Base-by-base conservation (phyloP, 2,329 filamentous ascomycete species). In the Apiospora kogelbergensis region DNA sequence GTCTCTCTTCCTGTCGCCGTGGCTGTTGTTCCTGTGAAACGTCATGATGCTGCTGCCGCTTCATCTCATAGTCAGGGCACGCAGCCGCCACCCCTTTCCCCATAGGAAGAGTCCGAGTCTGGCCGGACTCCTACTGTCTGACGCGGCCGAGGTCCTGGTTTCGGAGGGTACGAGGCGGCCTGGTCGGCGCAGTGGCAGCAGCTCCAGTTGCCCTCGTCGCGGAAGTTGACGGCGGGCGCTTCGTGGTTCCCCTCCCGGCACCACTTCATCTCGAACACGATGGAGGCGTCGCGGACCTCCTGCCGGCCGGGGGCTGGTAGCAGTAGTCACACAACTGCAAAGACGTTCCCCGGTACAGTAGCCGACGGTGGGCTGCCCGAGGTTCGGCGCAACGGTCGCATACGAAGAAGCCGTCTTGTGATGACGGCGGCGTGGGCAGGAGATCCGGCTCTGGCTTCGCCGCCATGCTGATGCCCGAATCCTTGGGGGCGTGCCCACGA, bases 261-360 rank as follows among this genome's bases (percentile, higher is more conserved):
- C 37, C 40, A 65, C 24, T 44, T 42, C 63, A 65, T 44, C 63
- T 65, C 53, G 30, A 60, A 60, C 17, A 60, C 9, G 53, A 60
- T 60, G 17, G 53, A 60, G 63, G 40, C 41, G 10, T 65, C 63
- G 63, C 63, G 63, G 37, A 24, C 24, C 6, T 65, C 41, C 22
- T 17, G 24, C 24, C n/a, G 22, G n/a, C 24, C 11, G n/a, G 13
- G 37, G 40, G 63, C 37, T 40, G 41, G 20, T 20, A 44, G 26
- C 37, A 65, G 20, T 42, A 44, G 37, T 44, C 37, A 37, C 63
- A 65, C 20, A 44, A 6, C 11, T 57, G 24, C 10, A 17, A 9
- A 65, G 11, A 17, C 30, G 37, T 42, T 6, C 17, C 13, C 40
- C 6, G 37, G 24, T 26, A 65, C 7, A 17, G 24, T 15, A 42